phyloP scores from a whole-genome alignment of 768 basidiomycete species.

The Russula griseocarnosa region DNA sequence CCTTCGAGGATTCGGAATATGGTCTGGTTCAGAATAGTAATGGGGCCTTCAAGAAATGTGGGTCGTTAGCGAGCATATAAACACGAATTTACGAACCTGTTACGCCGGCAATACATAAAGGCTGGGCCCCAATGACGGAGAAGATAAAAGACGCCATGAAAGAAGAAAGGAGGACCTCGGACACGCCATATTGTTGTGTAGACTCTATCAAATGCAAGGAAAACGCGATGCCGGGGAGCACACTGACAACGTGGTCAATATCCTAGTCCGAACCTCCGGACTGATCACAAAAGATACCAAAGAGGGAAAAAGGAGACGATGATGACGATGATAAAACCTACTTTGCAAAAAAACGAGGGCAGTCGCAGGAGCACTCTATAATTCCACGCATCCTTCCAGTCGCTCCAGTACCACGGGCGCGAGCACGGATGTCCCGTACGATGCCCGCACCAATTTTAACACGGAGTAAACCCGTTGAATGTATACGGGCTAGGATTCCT shows the following conservation, averaged over 20 bases:
- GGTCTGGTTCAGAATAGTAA: conserved; percentile 89
- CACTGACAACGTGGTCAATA: conserved; percentile 39
- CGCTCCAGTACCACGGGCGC: conserved; percentile 78
- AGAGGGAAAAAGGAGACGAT: background rate
- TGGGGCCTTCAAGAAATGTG: conserved; percentile 57
- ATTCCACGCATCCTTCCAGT: conserved; percentile 92
- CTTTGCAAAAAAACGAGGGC: conserved; percentile 86
- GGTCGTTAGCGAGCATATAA: background rate
- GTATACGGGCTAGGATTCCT: background rate
- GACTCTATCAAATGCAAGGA: conserved; percentile 90
- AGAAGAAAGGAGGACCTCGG: conserved; percentile 76
- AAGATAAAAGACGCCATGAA: conserved; percentile 91
- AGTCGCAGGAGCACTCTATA: conserved; percentile 84
- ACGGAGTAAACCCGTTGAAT: background rate
- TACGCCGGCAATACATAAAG: conserved; percentile 87
- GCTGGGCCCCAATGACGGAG: conserved; percentile 84
- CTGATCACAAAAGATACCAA: background rate
- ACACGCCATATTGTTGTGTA: conserved; percentile 82
- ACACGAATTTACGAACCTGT: conserved; percentile 49
- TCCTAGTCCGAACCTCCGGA: background rate
- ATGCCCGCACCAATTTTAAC: conserved; percentile 23
- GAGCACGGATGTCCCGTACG: conserved; percentile 56
- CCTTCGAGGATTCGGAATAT: conserved; percentile 71
- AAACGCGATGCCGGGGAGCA: conserved; percentile 90
- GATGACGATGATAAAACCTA: conserved; percentile 35